Evolutionary conservation across 331 rosid species (phyloP), one percentile per base, ranked within the genome.

Genomic region (Rosa hybrid): DNA sequence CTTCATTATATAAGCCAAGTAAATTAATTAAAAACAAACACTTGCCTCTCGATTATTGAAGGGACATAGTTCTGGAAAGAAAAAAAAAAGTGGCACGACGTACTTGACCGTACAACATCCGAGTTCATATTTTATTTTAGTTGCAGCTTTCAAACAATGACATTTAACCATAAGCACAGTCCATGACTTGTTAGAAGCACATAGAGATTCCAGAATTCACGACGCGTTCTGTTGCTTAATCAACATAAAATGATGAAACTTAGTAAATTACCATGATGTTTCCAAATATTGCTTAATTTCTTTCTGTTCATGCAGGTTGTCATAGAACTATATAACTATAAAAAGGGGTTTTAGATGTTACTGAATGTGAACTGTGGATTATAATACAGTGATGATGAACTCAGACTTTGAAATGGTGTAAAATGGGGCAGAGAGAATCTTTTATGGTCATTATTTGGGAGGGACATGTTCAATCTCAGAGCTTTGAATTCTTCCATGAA

Each of bases 401-500:
- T 68, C 27, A 68, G 20, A 68, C 72, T 68, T 68, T 68, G 50
- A 68, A 68, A 68, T 68, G 30, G 72, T 68, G 50, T 67, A 17
- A 42, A 68, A 39, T 17, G 51, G 83, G 71, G 71, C 20, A 12
- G 38, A 46, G 53, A 79, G 86, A 86, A 89, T 91, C 86, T 89
- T 90, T 90, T 84, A 84, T 78, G 87, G 91, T 83, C 87, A 63
- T 56, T 81, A 76, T 78, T 81, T 68, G 89, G 77, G 82, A 86
- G 81, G 77, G 86, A 81, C 83, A 67, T 79, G 84, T 88, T 81
- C 81, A 83, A 72, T 79, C 51, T 34, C 25, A 39, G 53, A 81
- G 88, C 80, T 89, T 86, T 86, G 90, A 84, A 89, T 67, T 68
- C 64, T 81, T 41, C 84, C 90, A 87, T 87, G 90, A 91, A 86